Evolutionary conservation across 176 grass and related monocot genomes (phyloP).

Genomic region (Aegilops umbellulata): DNA sequence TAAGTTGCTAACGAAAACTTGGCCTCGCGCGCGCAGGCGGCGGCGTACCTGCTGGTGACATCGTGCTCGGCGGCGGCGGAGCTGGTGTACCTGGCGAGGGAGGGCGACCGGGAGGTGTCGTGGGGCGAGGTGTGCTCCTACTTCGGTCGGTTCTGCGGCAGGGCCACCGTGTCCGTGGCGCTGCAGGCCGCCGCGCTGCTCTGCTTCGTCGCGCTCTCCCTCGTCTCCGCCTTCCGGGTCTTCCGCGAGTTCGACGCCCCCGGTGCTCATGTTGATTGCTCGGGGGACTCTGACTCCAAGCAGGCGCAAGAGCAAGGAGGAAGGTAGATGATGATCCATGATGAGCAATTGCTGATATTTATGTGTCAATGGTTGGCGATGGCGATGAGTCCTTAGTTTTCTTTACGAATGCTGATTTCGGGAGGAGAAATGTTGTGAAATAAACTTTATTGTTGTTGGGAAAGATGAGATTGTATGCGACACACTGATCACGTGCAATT

Average conservation of each 20-base stretch:
- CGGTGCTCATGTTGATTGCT: background rate
- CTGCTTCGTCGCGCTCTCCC: conserved; percentile 70
- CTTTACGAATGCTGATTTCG: background rate
- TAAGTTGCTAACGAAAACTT: background rate
- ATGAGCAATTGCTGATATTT: background rate
- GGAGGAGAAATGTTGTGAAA: background rate
- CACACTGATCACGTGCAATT: too few species aligned
- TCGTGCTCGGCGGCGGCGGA: conserved; percentile 73
- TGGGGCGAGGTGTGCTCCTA: conserved; percentile 97
- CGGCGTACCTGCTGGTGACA: conserved; percentile 77
- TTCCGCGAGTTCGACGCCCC: conserved; percentile 62
- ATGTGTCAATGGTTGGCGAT: background rate
- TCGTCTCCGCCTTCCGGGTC: conserved; percentile 63
- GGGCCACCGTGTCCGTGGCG: conserved; percentile 55
- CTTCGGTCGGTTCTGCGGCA: conserved; percentile 80
- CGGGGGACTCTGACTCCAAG: background rate
- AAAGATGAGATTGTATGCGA: too few species aligned
- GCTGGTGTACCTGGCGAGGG: conserved; percentile 67
- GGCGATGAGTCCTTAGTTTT: background rate
- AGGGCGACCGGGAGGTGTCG: conserved; percentile 64
- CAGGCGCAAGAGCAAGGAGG: conserved; percentile 25
- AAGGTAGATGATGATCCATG: background rate
- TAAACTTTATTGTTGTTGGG: too few species aligned
- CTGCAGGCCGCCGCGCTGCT: conserved; percentile 65
- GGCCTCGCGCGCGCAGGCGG: conserved; percentile 23